Conservation (phyloP, 371 early-diverging fungal species). For the Entomophthora muscae region DNA sequence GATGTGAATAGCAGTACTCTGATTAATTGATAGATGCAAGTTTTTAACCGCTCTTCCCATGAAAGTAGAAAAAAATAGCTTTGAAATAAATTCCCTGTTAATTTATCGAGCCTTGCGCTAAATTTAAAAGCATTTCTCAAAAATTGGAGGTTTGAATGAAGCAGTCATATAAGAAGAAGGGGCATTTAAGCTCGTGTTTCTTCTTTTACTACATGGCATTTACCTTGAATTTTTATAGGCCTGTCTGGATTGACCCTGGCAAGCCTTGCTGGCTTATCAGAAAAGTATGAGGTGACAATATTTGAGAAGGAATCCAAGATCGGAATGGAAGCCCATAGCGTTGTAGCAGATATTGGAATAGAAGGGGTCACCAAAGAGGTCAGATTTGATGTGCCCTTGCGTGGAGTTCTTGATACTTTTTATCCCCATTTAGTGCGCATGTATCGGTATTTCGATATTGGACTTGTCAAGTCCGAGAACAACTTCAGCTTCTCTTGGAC, state of each 20-base stretch:
- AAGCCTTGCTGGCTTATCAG: not conserved
- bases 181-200: not conserved
- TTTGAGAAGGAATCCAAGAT: not conserved
- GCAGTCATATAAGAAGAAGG: not conserved
- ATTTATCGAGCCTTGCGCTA: not conserved
- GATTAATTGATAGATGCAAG: too few species aligned
- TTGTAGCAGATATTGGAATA: not conserved
- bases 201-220: too few species aligned
- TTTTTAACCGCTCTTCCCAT: too few species aligned
- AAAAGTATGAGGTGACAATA: not conserved
- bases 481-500: not conserved
- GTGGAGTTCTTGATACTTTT: not conserved
- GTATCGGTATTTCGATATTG: not conserved
- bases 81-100: not conserved
- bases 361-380: not conserved
- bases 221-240: not conserved
- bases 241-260: not conserved
- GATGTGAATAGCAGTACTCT: too few species aligned
- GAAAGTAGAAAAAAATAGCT: too few species aligned
- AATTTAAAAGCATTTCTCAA: not conserved
- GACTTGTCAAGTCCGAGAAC: not conserved
- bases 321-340: not conserved
- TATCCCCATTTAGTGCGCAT: constrained; percentile 1
- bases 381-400: not conserved
- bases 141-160: not conserved